These are phyloP conservation scores for Aspergillus puulaauensis DNA, from an alignment of 2,329 filamentous ascomycete species.

Conservation along the genomic window DNA sequence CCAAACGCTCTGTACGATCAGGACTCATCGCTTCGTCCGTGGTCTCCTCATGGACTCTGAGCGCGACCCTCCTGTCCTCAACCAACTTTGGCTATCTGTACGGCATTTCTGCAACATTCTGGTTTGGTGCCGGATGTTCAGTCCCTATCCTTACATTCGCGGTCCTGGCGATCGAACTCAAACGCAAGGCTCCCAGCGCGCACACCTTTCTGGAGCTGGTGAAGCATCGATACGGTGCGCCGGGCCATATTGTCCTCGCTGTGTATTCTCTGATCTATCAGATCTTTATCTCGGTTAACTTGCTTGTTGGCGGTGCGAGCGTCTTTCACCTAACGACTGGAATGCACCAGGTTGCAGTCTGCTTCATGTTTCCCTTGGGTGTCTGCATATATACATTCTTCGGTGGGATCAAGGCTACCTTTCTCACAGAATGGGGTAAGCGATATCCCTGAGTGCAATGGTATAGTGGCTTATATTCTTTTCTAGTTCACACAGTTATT, in stretches of 20 bases:
- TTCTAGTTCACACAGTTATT: not conserved
- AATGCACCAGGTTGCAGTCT: not conserved
- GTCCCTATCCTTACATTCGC: constrained; percentile 2
- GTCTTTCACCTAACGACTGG: not conserved
- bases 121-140: not conserved
- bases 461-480: too few species aligned
- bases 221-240: not conserved
- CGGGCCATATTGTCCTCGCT: not conserved
- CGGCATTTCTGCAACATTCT: not conserved
- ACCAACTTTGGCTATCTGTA: constrained; percentile 3
- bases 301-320: not conserved
- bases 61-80: not conserved
- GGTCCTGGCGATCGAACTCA: constrained; percentile 1
- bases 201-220: constrained; percentile 3
- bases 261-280: not conserved
- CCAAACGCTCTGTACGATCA: not conserved
- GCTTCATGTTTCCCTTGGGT: constrained; percentile 1
- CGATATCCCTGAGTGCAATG: too few species aligned
- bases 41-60: constrained; percentile 4
- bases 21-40: not conserved
- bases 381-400: constrained; percentile 3
- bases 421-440: constrained; percentile 1
- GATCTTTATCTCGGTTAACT: not conserved
- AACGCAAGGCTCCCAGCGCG: constrained; percentile 1
- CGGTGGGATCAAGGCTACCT: constrained; percentile 5